Percentiles rank a stretch among this genome's conserved stretches.
phyloP scores from a whole-genome alignment of 106 monocot species.

The Dendrobium officinale region DNA sequence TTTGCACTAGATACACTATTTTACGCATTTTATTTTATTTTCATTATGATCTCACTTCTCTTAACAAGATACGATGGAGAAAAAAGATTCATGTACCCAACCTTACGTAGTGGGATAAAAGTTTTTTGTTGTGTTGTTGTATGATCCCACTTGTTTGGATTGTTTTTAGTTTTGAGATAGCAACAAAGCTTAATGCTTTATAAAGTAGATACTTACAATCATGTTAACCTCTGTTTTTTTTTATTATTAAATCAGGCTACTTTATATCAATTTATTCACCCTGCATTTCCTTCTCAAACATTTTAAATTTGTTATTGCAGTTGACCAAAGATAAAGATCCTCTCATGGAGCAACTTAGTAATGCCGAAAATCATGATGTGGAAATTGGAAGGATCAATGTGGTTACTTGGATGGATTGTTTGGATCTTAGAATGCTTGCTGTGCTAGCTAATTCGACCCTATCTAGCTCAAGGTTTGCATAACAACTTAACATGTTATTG shows the following conservation, averaged over 20 bases:
- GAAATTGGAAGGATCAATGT: conserved; percentile 33
- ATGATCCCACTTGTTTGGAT: neutral
- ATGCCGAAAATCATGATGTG: neutral
- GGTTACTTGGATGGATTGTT: conserved; percentile 53
- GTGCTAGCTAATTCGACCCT: conserved; percentile 77
- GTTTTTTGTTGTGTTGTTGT: no score
- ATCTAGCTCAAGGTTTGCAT: conserved; percentile 49
- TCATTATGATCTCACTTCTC: no score
- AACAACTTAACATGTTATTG: neutral
- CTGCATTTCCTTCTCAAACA: neutral
- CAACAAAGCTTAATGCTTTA: neutral
- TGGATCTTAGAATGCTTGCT: conserved; percentile 59
- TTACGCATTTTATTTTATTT: no score
- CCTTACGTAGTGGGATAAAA: no score
- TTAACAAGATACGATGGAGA: no score
- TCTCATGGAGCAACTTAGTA: neutral
- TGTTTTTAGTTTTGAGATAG: neutral
- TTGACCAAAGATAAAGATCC: conserved; percentile 5
- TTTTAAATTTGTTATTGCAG: conserved; percentile 11
- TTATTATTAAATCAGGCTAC: neutral
- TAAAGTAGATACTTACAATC: neutral
- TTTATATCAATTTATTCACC: neutral
- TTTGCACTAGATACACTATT: no score
- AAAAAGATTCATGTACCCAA: no score
- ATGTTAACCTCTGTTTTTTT: neutral